Evolutionary conservation across 73 alveolate species (phyloP).

Genomic region (Stentor coeruleus): DNA sequence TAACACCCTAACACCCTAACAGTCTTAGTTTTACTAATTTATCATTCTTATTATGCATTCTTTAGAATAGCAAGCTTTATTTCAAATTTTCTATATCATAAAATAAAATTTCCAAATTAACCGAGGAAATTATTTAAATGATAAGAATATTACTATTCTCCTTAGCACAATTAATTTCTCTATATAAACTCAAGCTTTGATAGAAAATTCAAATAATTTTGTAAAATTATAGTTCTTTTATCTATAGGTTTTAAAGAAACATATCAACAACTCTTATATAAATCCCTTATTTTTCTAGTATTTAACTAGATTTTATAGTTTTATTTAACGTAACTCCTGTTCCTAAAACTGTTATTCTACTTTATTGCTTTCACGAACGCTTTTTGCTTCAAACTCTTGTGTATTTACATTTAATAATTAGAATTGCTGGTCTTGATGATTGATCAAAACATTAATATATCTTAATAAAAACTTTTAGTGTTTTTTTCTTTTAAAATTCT

Average conservation of each 20-base stretch:
- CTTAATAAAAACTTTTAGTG: constrained; percentile 57
- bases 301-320: constrained; percentile 54
- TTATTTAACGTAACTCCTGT: constrained; percentile 65
- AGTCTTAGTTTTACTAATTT: no score
- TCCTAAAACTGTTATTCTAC: constrained; percentile 54
- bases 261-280: constrained; percentile 64
- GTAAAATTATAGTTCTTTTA: constrained; percentile 37
- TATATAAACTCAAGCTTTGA: no score
- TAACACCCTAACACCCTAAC: no score
- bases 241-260: constrained; percentile 70
- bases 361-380: constrained; percentile 30
- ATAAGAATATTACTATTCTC: no score
- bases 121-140: no score
- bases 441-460: constrained; percentile 61
- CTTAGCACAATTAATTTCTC: no score
- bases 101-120: no score
- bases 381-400: constrained; percentile 51
- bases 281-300: constrained; percentile 45
- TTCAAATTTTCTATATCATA: no score
- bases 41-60: no score
- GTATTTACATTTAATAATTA: constrained; percentile 42
- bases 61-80: no score
- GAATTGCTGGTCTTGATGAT: constrained; percentile 63
- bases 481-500: constrained; percentile 42
- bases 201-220: no score